Percentiles rank a stretch among this genome's conserved stretches.
These are phyloP conservation scores for Fusarium sp. DNA, from an alignment of 2,329 filamentous ascomycete genomes.

Conservation along the genomic window DNA sequence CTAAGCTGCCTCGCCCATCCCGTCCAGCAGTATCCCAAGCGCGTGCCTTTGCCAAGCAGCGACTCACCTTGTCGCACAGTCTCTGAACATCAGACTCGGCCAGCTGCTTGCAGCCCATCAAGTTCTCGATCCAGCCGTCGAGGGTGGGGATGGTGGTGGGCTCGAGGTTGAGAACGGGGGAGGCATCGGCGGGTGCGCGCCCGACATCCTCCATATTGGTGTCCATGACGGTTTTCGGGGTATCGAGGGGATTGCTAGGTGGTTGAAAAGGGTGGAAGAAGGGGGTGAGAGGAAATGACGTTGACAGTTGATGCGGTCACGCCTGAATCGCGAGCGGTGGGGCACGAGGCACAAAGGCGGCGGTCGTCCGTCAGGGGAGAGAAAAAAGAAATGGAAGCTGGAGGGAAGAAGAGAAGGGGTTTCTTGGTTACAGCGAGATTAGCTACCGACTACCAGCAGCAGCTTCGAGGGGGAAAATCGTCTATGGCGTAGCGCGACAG, in stretches of 20 bases:
- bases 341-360: constrained; percentile 47
- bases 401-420: constrained; percentile 7
- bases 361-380: constrained; percentile 42
- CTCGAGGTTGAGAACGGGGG: constrained; percentile 75
- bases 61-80: constrained; percentile 91
- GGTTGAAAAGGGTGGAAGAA: constrained; percentile 11
- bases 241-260: constrained; percentile 30
- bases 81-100: constrained; percentile 94
- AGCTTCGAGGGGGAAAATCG: constrained; percentile 32
- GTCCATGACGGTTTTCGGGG: constrained; percentile 73
- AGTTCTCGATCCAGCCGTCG: constrained; percentile 97
- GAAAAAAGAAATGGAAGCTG: constrained; percentile 23
- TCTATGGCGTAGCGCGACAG: constrained; percentile 23
- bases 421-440: constrained; percentile 4
- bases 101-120: constrained; percentile 99
- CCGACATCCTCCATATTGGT: constrained; percentile 99
- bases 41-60: not conserved
- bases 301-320: constrained; percentile 47
- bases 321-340: constrained; percentile 47
- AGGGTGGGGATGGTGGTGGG: constrained; percentile 91
- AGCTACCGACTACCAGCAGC: constrained; percentile 38
- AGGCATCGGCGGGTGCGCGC: constrained; percentile 83
- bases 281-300: constrained; percentile 42
- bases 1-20: not conserved
- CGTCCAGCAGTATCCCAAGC: constrained; percentile 2